Base-by-base conservation (phyloP, 495 filamentous ascomycete species). In the Penicillium paradoxum region DNA sequence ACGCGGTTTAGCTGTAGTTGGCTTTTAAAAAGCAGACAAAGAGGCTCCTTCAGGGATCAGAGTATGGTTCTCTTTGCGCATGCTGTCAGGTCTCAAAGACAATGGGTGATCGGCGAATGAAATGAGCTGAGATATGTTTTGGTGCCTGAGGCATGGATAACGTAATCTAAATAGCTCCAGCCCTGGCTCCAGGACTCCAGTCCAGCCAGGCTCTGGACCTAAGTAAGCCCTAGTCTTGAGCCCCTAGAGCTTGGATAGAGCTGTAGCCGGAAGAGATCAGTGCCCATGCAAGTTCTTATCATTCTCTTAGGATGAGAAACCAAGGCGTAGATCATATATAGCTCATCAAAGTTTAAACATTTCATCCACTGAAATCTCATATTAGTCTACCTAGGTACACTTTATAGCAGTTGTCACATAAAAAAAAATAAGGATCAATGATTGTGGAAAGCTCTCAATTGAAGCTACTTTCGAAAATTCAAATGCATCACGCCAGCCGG, bases 91-190 rank as follows among this genome's bases (percentile, higher is more conserved):
- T 49, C 25, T 52, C 42, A 41, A 60, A 58, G 47, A 45, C 43
- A 33, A 55, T 39, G 56, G 46, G 19, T 42, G 57, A 56, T 44
- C 49, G 33, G 44, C 54, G 46, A 38, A 21, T 25, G 8, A 42
- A 43, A 45, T 38, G 56, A 53, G 37, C 18, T 50, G 39, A 17
- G 17, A 42, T 21, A 54, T 43, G 15, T 19, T 1, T 11, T 45
- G 42, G 17, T 52, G 59, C 56, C 62, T 59, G 39, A 62, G 59
- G 59, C 54, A 50, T 10, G 10, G 0, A 33, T 60, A 10, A 60
- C 53, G 41, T 54, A 60, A 57, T 47, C 42, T 42, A 24, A 42
- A 50, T 50, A 49, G 34, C 34, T 39, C 3, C 24, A 27, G 3
- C 24, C 24, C 3, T 27, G 3, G 3, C 24, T 27, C 3, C 3